phyloP scores from a whole-genome alignment of 2,329 filamentous ascomycete species.

The Paecilomyces formosus region DNA sequence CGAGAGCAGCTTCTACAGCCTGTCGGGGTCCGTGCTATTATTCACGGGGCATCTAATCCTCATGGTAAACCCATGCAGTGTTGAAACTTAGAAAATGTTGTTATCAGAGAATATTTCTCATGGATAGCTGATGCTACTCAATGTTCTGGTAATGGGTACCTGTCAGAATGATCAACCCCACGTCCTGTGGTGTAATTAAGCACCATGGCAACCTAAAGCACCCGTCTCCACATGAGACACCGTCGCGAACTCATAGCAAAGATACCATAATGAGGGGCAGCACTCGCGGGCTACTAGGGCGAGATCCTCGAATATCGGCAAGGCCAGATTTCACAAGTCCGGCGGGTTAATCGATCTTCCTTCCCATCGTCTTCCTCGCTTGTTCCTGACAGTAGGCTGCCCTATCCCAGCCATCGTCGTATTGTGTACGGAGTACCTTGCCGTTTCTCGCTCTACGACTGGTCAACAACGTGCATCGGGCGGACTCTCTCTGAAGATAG shows the following conservation, averaged over 20 bases:
- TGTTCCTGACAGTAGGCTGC: not conserved
- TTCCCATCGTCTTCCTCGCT: not conserved
- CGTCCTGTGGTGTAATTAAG: no score
- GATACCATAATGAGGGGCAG: not conserved
- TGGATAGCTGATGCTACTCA: no score
- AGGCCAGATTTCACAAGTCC: not conserved
- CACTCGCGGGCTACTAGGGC: not conserved
- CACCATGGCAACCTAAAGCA: not conserved
- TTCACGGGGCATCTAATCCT: no score
- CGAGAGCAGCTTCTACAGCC: no score
- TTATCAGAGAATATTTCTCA: no score
- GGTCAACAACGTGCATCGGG: not conserved
- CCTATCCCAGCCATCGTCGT: not conserved
- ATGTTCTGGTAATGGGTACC: no score
- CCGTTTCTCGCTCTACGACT: not conserved
- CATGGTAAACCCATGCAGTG: no score
- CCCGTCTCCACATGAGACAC: not conserved
- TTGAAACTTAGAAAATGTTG: no score
- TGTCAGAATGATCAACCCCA: not conserved
- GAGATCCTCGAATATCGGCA: no score
- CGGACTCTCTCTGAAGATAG: not conserved
- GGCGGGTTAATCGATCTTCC: not conserved
- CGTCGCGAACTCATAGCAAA: not conserved
- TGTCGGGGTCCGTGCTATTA: no score
- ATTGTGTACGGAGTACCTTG: not conserved